Conservation (phyloP, 352 stramenopile genomes). For the Phytophthora parvispora region DNA sequence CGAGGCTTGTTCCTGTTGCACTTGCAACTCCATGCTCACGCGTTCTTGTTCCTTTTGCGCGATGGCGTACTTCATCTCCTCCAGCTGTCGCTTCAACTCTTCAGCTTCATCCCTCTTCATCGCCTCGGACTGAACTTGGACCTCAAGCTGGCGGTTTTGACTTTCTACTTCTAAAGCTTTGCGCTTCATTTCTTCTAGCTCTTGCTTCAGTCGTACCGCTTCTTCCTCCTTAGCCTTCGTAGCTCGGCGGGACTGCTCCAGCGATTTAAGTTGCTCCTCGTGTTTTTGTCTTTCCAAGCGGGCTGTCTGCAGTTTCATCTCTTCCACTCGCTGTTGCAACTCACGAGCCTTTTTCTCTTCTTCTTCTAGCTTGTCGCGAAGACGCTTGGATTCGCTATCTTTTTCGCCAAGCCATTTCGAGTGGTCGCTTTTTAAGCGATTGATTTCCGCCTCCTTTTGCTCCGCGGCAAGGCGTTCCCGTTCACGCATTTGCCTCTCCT, state of each 20-base stretch:
- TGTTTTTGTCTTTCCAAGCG: constrained; percentile 58
- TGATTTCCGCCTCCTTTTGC: constrained; percentile 76
- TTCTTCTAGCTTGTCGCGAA: constrained; percentile 69
- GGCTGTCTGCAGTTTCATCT: constrained; percentile 55
- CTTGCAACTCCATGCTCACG: constrained; percentile 51
- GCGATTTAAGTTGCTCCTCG: constrained; percentile 43
- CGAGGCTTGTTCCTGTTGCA: constrained; percentile 57
- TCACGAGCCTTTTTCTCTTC: constrained; percentile 68
- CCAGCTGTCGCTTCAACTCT: constrained; percentile 49
- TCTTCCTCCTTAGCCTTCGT: constrained; percentile 56
- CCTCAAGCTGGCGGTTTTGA: constrained; percentile 55
- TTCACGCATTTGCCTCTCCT: constrained; percentile 70
- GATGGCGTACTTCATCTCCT: constrained; percentile 59
- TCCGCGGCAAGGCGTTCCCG: constrained; percentile 55
- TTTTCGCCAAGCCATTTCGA: constrained; percentile 74
- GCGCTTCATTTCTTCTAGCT: constrained; percentile 71
- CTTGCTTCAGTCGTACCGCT: constrained; percentile 44
- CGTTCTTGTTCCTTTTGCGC: constrained; percentile 65
- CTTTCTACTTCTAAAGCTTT: constrained; percentile 40
- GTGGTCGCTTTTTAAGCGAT: constrained; percentile 69
- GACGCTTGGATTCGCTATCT: constrained; percentile 72
- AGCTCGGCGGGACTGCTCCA: constrained; percentile 45
- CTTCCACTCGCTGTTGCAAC: constrained; percentile 64
- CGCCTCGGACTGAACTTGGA: constrained; percentile 42
- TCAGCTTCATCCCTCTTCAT: constrained; percentile 47